Evolutionary conservation across 371 early-diverging fungal species (phyloP), one percentile per base, ranked within the genome.

Genomic region (Mucor sp.): DNA sequence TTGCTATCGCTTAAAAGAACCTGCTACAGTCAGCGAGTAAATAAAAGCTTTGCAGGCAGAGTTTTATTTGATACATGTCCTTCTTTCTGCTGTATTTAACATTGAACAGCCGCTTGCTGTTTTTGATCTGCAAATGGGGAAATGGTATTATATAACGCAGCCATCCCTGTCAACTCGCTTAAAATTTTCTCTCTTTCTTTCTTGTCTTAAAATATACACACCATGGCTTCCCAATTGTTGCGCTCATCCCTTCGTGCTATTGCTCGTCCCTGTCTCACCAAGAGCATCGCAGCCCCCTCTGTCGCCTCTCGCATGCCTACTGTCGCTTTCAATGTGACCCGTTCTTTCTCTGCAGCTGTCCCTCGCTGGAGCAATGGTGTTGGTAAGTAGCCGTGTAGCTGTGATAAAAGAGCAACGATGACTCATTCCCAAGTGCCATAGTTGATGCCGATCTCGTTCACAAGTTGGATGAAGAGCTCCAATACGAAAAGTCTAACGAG

Each of bases 401-500:
- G 8, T 12, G 1, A 6, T 4, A 7, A 35, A 12, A 35, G 23
- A 11, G 17, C 1, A 47, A 21, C 57, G 43, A 23, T 27, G 28
- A 21, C 17, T 33, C 15, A 57, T 19, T n/a, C 8, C 41, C 6
- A 1, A 21, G 17, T 53, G 11, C 25, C 32, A 25, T 70, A 89
- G 83, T 83, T 35, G 94, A 93, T 74, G 74, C 80, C 66, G 92
- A 91, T 58, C 85, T 94, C 28, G 75, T 84, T 28, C 87, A 89
- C 71, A 90, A 87, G 67, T 84, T 97, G 60, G 75, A 79, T 48
- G 88, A 88, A 48, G 97, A 97, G 83, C 81, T 93, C 67, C 83
- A 89, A 66, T 95, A 90, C 74, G 98, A 98, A 82, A 76, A 85
- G 70, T 87, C 88, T 56, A 86, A 86, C 65, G 88, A 82, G 43